Percentiles rank a stretch among this genome's conserved stretches.
These are phyloP conservation scores for Babesia ovata DNA, from an alignment of 169 alveolate species.

Conservation along the genomic window DNA sequence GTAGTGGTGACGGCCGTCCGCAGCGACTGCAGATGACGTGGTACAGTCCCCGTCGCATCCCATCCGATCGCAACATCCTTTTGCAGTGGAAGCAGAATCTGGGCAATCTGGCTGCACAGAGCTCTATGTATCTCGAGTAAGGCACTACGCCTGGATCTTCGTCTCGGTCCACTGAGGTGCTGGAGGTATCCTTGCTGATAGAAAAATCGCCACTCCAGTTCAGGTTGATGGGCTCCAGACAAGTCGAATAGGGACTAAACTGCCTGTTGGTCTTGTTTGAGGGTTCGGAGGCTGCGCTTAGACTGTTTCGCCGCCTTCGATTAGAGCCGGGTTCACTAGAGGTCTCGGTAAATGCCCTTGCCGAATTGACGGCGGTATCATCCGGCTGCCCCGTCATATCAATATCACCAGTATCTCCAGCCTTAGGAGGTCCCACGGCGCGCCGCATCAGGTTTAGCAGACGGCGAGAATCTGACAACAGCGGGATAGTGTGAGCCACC, in stretches of 20 bases:
- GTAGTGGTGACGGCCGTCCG: constrained; percentile 1
- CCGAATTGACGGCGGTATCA: neutral
- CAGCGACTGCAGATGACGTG: constrained; percentile 15
- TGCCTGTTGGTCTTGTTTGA: neutral
- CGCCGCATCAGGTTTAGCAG: neutral
- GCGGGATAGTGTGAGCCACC: constrained; percentile 26
- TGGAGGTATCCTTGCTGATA: neutral
- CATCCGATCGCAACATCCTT: neutral
- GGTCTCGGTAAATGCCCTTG: neutral
- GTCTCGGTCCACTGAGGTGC: neutral
- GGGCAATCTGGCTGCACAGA: neutral
- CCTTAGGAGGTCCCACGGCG: neutral
- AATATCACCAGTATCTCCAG: neutral
- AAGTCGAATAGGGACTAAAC: too few relatives aligned
- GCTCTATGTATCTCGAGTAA: neutral
- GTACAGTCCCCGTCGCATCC: neutral
- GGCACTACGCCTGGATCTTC: neutral
- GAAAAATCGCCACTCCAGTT: neutral
- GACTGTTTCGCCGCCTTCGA: neutral
- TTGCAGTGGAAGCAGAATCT: constrained; percentile 16
- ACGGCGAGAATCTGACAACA: neutral
- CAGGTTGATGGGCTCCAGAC: too few relatives aligned
- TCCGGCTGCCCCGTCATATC: neutral
- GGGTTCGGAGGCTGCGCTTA: neutral
- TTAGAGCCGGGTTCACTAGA: neutral